Evolutionary conservation across 2,329 filamentous ascomycete genomes (phyloP).

Genomic region (Monilinia aucupariae): DNA sequence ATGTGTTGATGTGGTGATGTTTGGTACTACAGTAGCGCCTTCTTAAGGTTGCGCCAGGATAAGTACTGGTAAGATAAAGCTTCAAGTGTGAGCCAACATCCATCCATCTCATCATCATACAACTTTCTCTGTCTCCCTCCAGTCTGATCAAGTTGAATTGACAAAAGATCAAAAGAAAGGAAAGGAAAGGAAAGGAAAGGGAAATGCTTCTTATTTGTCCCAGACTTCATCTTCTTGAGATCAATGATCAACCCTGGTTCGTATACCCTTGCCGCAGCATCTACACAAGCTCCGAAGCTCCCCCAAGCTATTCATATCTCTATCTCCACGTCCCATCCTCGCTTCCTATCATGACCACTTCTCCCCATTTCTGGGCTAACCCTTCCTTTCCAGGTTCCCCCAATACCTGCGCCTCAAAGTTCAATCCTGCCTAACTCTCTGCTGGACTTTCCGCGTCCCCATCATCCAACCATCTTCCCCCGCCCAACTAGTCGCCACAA

Average conservation of each 20-base stretch:
- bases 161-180: background rate
- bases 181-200: background rate
- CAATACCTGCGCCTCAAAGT: slow-evolving; percentile 57
- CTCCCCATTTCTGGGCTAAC: background rate
- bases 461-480: slow-evolving; percentile 52
- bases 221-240: slow-evolving; percentile 60
- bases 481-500: slow-evolving; percentile 53
- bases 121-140: background rate
- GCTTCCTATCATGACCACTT: background rate
- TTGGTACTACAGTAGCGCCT: no score
- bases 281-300: slow-evolving; percentile 6
- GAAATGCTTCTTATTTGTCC: slow-evolving; percentile 48
- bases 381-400: slow-evolving; percentile 50
- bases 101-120: no score
- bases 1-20: no score
- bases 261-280: slow-evolving; percentile 19
- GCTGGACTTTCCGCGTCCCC: slow-evolving; percentile 57
- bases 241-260: slow-evolving; percentile 62
- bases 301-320: background rate
- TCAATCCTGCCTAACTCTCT: slow-evolving; percentile 58
- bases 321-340: background rate
- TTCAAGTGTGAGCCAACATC: slow-evolving; percentile 1
- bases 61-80: background rate
- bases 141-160: no score
- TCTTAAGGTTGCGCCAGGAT: no score